phyloP scores from a whole-genome alignment of 2,329 filamentous ascomycete genomes.

The Berkeleyomyces rouxiae region DNA sequence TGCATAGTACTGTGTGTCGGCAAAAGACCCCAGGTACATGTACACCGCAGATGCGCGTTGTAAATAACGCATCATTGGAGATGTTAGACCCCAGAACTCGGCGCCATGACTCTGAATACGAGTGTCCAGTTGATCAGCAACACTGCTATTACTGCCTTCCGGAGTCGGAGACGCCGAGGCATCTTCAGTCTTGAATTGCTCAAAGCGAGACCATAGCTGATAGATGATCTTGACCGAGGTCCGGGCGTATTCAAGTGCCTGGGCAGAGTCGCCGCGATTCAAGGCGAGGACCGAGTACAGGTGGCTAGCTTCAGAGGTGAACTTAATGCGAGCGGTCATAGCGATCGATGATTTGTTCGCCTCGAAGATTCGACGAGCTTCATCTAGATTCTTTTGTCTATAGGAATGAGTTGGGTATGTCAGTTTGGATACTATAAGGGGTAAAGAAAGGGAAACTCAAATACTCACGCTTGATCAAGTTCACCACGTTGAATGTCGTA shows the following conservation, averaged over 20 bases:
- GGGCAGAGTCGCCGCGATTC: slow-evolving; percentile 41
- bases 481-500: slow-evolving; percentile 54
- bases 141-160: slow-evolving; percentile 13
- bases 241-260: slow-evolving; percentile 40
- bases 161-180: slow-evolving; percentile 14
- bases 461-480: slow-evolving; percentile 39
- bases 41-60: slow-evolving; percentile 63
- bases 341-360: slow-evolving; percentile 13
- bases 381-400: slow-evolving; percentile 10
- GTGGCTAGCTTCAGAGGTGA: slow-evolving; percentile 22
- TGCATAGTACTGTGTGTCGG: slow-evolving; percentile 75
- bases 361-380: slow-evolving; percentile 11
- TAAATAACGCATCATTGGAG: slow-evolving; percentile 54
- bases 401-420: background rate
- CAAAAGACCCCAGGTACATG: slow-evolving; percentile 68
- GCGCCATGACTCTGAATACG: slow-evolving; percentile 26
- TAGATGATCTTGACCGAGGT: slow-evolving; percentile 39
- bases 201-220: slow-evolving; percentile 38
- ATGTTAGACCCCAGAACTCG: slow-evolving; percentile 64
- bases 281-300: slow-evolving; percentile 49
- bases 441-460: background rate
- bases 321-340: slow-evolving; percentile 38
- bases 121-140: slow-evolving; percentile 15
- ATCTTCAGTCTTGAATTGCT: slow-evolving; percentile 21
- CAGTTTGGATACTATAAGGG: background rate